Evolutionary conservation across 108 stramenopile species (phyloP), one percentile per base, ranked within the genome.

Genomic region (Nitzschia palea): DNA sequence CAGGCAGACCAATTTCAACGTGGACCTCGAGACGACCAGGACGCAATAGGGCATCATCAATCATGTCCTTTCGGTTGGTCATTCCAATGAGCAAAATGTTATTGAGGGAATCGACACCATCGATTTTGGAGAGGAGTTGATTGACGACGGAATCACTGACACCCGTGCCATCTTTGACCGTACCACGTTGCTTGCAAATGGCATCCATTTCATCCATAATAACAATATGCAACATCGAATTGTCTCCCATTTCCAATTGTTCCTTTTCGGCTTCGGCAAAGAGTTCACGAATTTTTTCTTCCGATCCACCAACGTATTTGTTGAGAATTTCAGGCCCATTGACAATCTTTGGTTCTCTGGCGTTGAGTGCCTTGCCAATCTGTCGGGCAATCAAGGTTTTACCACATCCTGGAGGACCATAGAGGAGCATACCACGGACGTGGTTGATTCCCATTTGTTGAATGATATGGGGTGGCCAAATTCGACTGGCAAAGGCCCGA

Each of bases 191-290:
- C 71, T 97, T 97, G 76, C 96, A 97, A 71, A 99, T 99, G 51
- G 99, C 98, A 80, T 99, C 99, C 88, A 99, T 98, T 74, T 99
- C 99, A 68, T 99, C 99, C 71, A 99, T 91, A 68, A 99, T 99
- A 62, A 99, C 86, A 79, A 98, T 97, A 65, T 99, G 99, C 37
- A 99, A 82, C 91, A 93, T 95, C 68, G 84, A 86, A 23, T 86
- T 93, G 62, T 99, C 98, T 10, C 97, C 99, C 67, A 77, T 79
- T 68, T 95, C 94, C 17, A 81, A 44, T 80, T 98, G 95, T 65
- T 97, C 94, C 75, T 88, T 81, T 78, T 95, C 94, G 4, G 94
- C 96, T 47, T 96, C 97, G 5, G 85, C 90, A 73, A 99, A 99
- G 1, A 98, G 76, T 54, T 95, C 95, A 14, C 99, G 83, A 58